Evolutionary conservation across 768 basidiomycete genomes (phyloP).

Genomic region (Cystofilobasidium ferigula): DNA sequence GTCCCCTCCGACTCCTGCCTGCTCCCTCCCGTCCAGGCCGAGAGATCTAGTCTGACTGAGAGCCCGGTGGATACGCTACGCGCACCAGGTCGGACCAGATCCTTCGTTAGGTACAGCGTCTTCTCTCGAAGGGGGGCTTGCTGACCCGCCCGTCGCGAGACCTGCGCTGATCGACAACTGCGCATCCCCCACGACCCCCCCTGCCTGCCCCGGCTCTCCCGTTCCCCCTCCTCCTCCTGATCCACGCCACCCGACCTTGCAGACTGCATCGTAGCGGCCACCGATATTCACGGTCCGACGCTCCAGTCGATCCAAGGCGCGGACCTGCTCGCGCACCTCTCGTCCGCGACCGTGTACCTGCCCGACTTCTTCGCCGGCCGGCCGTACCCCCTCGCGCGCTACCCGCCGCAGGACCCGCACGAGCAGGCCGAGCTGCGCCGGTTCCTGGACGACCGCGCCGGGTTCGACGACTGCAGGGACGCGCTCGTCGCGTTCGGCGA

Average conservation of each 20-base stretch:
- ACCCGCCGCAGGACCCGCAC: constrained; percentile 4
- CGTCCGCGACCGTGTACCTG: constrained; percentile 17
- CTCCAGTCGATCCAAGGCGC: constrained; percentile 18
- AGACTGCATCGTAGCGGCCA: constrained; percentile 6
- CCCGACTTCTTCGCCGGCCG: constrained; percentile 9
- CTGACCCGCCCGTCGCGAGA: too few species aligned
- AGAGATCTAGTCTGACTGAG: too few species aligned
- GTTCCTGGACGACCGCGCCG: constrained; percentile 1
- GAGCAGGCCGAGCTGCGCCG: constrained; percentile 1
- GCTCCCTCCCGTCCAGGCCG: too few species aligned
- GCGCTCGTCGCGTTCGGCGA: constrained; percentile 7
- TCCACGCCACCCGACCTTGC: not conserved
- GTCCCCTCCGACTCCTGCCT: not conserved
- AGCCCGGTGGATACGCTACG: too few species aligned
- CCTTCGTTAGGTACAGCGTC: not conserved
- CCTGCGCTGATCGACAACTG: too few species aligned
- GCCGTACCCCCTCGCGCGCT: constrained; percentile 1
- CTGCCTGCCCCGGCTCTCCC: not conserved
- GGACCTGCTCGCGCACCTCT: constrained; percentile 13
- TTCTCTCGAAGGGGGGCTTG: too few species aligned
- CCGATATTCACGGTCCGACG: constrained; percentile 10
- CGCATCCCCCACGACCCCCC: too few species aligned
- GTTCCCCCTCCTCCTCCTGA: too few species aligned
- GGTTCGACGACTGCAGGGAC: constrained; percentile 9
- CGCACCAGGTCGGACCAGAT: constrained; percentile 15